phyloP scores from a whole-genome alignment of 1,284 basidiomycete species.

The Anthracocystis panici-leucophaei region DNA sequence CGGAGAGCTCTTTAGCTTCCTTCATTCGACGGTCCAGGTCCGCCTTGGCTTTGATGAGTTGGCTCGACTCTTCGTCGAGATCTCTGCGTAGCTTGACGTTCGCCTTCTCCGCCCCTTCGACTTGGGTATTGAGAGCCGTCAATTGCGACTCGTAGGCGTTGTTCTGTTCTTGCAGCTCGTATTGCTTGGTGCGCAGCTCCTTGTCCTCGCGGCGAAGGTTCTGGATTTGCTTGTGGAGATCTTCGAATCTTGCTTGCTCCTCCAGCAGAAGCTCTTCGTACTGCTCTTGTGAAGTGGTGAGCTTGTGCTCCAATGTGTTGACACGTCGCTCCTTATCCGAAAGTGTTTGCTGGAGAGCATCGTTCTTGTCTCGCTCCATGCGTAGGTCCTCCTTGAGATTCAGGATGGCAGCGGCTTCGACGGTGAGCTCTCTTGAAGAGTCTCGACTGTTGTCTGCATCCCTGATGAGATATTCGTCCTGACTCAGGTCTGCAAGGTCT shows the following conservation, averaged over 20 bases:
- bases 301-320: conserved; percentile 44
- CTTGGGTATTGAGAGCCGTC: conserved; percentile 33
- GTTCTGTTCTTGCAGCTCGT: conserved; percentile 45
- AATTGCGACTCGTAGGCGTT: conserved; percentile 37
- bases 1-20: conserved; percentile 40
- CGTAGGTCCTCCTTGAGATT: conserved; percentile 48
- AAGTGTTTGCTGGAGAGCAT: conserved; percentile 40
- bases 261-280: conserved; percentile 46
- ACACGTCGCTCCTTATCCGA: conserved; percentile 48
- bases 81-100: conserved; percentile 35
- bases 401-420: conserved; percentile 33
- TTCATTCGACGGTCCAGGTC: conserved; percentile 39
- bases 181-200: conserved; percentile 31
- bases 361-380: conserved; percentile 47
- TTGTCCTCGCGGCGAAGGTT: conserved; percentile 46
- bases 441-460: conserved; percentile 40
- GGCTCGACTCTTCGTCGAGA: conserved; percentile 43
- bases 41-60: conserved; percentile 32
- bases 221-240: conserved; percentile 41
- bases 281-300: conserved; percentile 47
- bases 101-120: conserved; percentile 41
- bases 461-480: conserved; percentile 35
- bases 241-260: conserved; percentile 43
- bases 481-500: conserved; percentile 26
- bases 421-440: conserved; percentile 34